Conservation (phyloP, 1,139 yeast species). For the Hemisphaericaspora lyxosophila region DNA sequence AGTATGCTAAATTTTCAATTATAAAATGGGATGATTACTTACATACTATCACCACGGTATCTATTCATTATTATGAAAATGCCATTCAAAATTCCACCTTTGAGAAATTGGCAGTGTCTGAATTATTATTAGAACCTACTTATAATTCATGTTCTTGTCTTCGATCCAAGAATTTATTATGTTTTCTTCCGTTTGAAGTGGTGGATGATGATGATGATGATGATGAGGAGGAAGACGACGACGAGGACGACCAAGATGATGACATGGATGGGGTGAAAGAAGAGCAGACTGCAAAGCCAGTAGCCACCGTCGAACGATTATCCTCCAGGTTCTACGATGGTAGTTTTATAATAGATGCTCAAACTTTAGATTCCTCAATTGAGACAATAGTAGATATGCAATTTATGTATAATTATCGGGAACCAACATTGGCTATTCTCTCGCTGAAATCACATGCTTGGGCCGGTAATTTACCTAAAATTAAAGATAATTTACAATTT, state of each 20-base stretch:
- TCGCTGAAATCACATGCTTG: conserved; percentile 67
- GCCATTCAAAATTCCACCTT: conserved; percentile 54
- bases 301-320: conserved; percentile 7
- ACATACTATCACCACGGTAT: conserved; percentile 61
- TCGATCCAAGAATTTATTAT: conserved; percentile 68
- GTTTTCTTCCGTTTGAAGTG: conserved; percentile 66
- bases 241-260: conserved; percentile 17
- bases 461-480: conserved; percentile 68
- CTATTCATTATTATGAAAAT: conserved; percentile 85
- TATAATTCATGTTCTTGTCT: conserved; percentile 60
- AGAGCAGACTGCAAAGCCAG: not conserved
- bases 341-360: conserved; percentile 59
- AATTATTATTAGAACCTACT: conserved; percentile 64
- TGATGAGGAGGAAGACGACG: conserved; percentile 38
- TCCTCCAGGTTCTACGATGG: conserved; percentile 24
- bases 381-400: conserved; percentile 64
- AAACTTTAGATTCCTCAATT: conserved; percentile 56
- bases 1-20: conserved; percentile 74
- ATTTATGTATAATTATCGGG: conserved; percentile 69
- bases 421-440: conserved; percentile 76
- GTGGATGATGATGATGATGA: conserved; percentile 47
- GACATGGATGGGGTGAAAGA: conserved; percentile 8
- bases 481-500: conserved; percentile 63
- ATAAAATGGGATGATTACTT: conserved; percentile 64
- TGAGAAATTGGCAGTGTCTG: conserved; percentile 46